Evolutionary conservation across 176 grass and related monocot genomes (phyloP).

Genomic region (Dendrocalamus sinicus): DNA sequence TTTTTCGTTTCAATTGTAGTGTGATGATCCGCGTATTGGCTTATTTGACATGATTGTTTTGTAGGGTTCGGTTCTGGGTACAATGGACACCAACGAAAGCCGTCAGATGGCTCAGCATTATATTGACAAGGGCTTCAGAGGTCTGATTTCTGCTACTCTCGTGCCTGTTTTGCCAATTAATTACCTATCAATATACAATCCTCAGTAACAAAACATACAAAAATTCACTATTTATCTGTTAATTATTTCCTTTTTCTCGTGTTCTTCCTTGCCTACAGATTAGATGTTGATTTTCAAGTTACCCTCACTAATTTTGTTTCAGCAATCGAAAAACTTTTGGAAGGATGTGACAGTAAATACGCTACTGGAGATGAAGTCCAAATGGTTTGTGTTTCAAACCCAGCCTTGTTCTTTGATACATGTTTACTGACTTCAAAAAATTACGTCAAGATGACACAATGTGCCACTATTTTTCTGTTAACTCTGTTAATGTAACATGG

Average conservation of each 20-base stretch:
- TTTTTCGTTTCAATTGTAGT: neutral
- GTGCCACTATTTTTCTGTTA: neutral
- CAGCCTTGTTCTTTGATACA: slow-evolving; percentile 27
- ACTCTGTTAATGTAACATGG: neutral
- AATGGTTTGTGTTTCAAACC: slow-evolving; percentile 59
- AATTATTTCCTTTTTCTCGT: neutral
- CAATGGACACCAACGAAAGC: slow-evolving; percentile 52
- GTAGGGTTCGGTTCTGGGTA: slow-evolving; percentile 61
- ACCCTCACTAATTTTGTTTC: slow-evolving; percentile 37
- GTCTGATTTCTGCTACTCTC: slow-evolving; percentile 41
- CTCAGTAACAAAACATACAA: too few species aligned
- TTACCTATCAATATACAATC: neutral
- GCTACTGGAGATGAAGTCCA: slow-evolving; percentile 79
- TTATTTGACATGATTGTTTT: slow-evolving; percentile 37
- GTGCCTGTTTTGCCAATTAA: neutral
- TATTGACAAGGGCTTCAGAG: slow-evolving; percentile 87
- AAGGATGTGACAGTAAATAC: slow-evolving; percentile 71
- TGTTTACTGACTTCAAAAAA: neutral
- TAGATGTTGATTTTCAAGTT: neutral
- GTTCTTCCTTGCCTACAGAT: neutral
- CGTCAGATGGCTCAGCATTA: slow-evolving; percentile 61
- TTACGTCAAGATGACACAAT: neutral
- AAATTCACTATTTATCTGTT: neutral
- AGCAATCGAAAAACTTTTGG: slow-evolving; percentile 80
- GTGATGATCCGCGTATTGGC: neutral